These are phyloP conservation scores for Verticillium albo-atrum DNA, from an alignment of 2,329 filamentous ascomycete genomes.

Conservation along the genomic window DNA sequence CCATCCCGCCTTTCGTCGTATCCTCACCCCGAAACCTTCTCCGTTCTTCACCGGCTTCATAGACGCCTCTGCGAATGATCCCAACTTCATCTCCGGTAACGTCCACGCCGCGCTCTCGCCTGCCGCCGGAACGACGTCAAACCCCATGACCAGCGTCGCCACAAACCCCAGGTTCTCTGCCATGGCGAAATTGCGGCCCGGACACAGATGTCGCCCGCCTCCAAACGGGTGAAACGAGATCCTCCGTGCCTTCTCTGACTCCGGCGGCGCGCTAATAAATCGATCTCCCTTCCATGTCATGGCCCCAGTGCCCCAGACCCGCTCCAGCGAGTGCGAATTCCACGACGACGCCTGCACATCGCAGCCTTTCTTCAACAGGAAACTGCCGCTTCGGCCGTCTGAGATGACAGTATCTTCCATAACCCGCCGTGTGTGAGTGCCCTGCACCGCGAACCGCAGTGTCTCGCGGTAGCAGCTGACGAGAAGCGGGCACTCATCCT, in stretches of 20 bases:
- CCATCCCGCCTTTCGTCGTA: constrained; percentile 7
- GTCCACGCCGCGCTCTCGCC: not conserved
- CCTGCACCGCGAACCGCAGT: constrained; percentile 32
- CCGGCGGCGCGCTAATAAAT: constrained; percentile 12
- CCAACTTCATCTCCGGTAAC: not conserved
- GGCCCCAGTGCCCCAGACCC: constrained; percentile 17
- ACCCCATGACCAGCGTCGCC: constrained; percentile 15
- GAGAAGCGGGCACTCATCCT: constrained; percentile 33
- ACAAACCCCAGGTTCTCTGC: constrained; percentile 22
- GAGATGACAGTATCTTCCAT: constrained; percentile 29
- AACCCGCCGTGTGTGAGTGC: constrained; percentile 31
- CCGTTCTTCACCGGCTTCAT: constrained; percentile 4
- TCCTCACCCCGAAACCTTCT: constrained; percentile 4
- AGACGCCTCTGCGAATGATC: not conserved
- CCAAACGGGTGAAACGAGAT: constrained; percentile 23
- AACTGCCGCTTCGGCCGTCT: constrained; percentile 15
- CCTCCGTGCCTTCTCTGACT: constrained; percentile 16
- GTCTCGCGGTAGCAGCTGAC: constrained; percentile 38
- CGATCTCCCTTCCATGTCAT: constrained; percentile 8
- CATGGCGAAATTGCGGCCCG: constrained; percentile 24
- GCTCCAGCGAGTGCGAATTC: constrained; percentile 15
- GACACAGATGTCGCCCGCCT: constrained; percentile 25
- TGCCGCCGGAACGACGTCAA: constrained; percentile 13
- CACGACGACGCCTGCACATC: constrained; percentile 20
- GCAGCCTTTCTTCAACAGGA: constrained; percentile 18